Conservation (phyloP, 2,329 filamentous ascomycete genomes). For the Fusarium musae region DNA sequence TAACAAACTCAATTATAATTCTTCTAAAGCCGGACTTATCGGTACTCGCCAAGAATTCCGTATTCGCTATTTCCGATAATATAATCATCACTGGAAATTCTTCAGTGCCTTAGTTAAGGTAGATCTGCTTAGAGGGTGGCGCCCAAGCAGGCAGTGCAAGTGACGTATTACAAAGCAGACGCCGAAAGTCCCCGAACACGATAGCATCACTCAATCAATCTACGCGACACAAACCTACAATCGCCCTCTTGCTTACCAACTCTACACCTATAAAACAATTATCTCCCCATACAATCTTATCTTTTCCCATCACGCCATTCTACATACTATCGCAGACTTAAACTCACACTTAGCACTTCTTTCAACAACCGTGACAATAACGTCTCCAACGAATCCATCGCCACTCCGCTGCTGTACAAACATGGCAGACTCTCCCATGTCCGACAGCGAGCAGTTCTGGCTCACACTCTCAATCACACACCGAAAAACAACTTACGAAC, state of each 20-base stretch:
- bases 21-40: conserved; percentile 1
- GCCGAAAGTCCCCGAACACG: conserved; percentile 44
- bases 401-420: conserved; percentile 25
- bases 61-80: neutral
- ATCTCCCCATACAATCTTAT: neutral
- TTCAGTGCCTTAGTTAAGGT: neutral
- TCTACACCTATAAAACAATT: conserved; percentile 4
- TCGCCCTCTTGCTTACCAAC: neutral
- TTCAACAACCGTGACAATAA: conserved; percentile 5
- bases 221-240: neutral
- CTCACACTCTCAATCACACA: conserved; percentile 60
- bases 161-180: conserved; percentile 58
- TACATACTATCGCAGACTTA: neutral
- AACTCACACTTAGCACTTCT: neutral
- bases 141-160: conserved; percentile 34
- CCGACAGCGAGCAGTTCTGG: conserved; percentile 39
- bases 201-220: conserved; percentile 16
- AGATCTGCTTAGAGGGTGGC: neutral
- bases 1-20: neutral
- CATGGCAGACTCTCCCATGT: conserved; percentile 35
- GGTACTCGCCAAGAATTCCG: neutral
- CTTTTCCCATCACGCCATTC: neutral
- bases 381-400: conserved; percentile 16
- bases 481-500: conserved; percentile 57
- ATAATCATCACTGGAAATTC: conserved; percentile 1